phyloP scores from a whole-genome alignment of 1,284 basidiomycete genomes.

The Ceratorhiza oryzae-sativae region DNA sequence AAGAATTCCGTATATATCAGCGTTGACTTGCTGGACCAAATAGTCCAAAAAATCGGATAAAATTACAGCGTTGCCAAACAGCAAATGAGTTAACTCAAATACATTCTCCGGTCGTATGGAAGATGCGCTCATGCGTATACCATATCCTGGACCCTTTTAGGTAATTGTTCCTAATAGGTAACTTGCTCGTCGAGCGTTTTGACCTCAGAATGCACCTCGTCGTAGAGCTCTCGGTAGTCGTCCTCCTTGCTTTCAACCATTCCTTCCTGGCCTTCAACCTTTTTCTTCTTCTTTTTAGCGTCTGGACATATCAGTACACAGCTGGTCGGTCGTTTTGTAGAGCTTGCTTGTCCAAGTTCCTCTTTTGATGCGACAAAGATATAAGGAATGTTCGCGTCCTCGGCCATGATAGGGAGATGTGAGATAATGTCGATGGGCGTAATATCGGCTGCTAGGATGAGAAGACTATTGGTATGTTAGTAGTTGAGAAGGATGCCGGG shows the following conservation, averaged over 20 bases:
- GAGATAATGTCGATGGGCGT: slow-evolving; percentile 98
- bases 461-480: slow-evolving; percentile 62
- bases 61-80: slow-evolving; percentile 26
- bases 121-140: slow-evolving; percentile 4
- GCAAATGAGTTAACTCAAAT: slow-evolving; percentile 17
- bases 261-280: slow-evolving; percentile 68
- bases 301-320: slow-evolving; percentile 93
- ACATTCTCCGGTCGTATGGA: background rate
- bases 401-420: slow-evolving; percentile 92
- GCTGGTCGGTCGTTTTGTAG: slow-evolving; percentile 97
- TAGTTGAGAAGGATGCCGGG: background rate
- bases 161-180: slow-evolving; percentile 61
- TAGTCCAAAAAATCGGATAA: slow-evolving; percentile 13
- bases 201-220: slow-evolving; percentile 86
- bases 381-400: slow-evolving; percentile 95
- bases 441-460: slow-evolving; percentile 96
- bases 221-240: slow-evolving; percentile 84
- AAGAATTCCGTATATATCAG: slow-evolving; percentile 15
- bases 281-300: slow-evolving; percentile 67
- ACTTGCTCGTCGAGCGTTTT: slow-evolving; percentile 77
- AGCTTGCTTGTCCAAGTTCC: slow-evolving; percentile 93
- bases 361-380: slow-evolving; percentile 88
- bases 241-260: slow-evolving; percentile 71
- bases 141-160: background rate
- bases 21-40: background rate